Evolutionary conservation across 2,329 filamentous ascomycete genomes (phyloP).

Genomic region (Xylariaceae sp.): DNA sequence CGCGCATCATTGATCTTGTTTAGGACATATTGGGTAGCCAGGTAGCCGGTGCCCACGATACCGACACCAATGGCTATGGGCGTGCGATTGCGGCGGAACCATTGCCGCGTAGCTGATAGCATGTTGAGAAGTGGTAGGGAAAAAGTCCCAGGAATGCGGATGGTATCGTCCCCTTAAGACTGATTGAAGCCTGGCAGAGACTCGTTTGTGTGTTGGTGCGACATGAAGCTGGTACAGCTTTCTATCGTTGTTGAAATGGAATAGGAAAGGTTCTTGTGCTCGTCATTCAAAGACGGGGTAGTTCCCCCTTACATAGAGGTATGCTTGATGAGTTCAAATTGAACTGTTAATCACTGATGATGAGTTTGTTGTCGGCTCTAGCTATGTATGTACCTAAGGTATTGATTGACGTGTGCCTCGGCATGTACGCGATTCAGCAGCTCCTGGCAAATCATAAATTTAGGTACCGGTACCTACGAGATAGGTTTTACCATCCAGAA

Average conservation of each 20-base stretch:
- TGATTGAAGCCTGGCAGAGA: background rate
- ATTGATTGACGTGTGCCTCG: constrained; percentile 40
- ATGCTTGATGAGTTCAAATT: constrained; percentile 19
- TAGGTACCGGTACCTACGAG: too few species aligned
- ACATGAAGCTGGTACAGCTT: constrained; percentile 24
- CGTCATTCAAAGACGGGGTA: background rate
- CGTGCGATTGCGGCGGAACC: constrained; percentile 91
- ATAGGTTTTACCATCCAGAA: too few species aligned
- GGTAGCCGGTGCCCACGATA: constrained; percentile 86
- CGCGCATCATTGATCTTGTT: constrained; percentile 90
- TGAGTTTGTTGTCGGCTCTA: constrained; percentile 10
- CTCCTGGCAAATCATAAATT: too few species aligned
- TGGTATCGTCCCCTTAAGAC: background rate
- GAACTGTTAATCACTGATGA: constrained; percentile 5
- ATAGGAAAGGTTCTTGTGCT: background rate
- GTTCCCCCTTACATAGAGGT: too few species aligned
- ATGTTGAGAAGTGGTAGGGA: constrained; percentile 47
- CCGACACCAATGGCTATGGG: constrained; percentile 88
- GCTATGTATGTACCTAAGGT: background rate
- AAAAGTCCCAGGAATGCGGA: background rate
- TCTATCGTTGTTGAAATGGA: background rate
- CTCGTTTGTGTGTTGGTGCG: constrained; percentile 9
- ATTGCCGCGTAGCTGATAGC: constrained; percentile 79
- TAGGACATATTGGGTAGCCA: constrained; percentile 91
- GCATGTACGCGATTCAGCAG: constrained; percentile 38